phyloP scores from a whole-genome alignment of 441 rosid genomes.

The Erysimum pusillum region DNA sequence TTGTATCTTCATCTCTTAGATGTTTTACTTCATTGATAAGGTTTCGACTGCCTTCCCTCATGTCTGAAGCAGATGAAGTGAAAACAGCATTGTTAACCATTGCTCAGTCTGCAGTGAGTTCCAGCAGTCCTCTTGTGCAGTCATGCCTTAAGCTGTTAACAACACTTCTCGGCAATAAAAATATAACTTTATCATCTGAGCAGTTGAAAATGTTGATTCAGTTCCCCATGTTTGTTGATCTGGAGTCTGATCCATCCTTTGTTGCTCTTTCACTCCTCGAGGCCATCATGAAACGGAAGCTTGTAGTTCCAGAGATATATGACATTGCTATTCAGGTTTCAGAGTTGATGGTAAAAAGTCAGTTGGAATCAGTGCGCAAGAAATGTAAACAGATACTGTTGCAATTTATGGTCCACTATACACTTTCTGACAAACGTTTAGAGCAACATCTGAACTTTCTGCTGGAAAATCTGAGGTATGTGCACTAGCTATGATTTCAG shows the following conservation, averaged over 20 bases:
- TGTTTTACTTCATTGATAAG: slow-evolving; percentile 81
- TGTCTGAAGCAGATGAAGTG: slow-evolving; percentile 78
- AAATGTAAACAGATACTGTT: slow-evolving; percentile 82
- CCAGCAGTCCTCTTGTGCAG: slow-evolving; percentile 73
- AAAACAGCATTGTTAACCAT: slow-evolving; percentile 75
- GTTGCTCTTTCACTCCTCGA: slow-evolving; percentile 80
- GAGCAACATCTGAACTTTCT: slow-evolving; percentile 76
- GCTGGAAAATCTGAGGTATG: slow-evolving; percentile 74
- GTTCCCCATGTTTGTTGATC: slow-evolving; percentile 89
- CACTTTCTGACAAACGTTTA: slow-evolving; percentile 69
- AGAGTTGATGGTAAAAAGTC: slow-evolving; percentile 90
- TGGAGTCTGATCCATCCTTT: slow-evolving; percentile 77
- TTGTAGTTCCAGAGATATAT: slow-evolving; percentile 89
- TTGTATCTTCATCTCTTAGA: slow-evolving; percentile 77
- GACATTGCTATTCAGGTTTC: slow-evolving; percentile 72
- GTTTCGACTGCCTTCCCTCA: slow-evolving; percentile 84
- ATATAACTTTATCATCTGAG: slow-evolving; percentile 75
- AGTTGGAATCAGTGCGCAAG: slow-evolving; percentile 74
- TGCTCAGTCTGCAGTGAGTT: slow-evolving; percentile 68
- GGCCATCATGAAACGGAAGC: slow-evolving; percentile 80
- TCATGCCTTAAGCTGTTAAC: slow-evolving; percentile 88
- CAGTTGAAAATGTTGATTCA: slow-evolving; percentile 75
- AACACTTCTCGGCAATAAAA: slow-evolving; percentile 70
- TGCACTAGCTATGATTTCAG: slow-evolving; percentile 15
- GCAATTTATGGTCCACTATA: slow-evolving; percentile 83